Percentiles rank a stretch among this genome's conserved stretches.
These are phyloP conservation scores for Meyerozyma sp. DNA, from an alignment of 1,139 yeast genomes.

Conservation along the genomic window DNA sequence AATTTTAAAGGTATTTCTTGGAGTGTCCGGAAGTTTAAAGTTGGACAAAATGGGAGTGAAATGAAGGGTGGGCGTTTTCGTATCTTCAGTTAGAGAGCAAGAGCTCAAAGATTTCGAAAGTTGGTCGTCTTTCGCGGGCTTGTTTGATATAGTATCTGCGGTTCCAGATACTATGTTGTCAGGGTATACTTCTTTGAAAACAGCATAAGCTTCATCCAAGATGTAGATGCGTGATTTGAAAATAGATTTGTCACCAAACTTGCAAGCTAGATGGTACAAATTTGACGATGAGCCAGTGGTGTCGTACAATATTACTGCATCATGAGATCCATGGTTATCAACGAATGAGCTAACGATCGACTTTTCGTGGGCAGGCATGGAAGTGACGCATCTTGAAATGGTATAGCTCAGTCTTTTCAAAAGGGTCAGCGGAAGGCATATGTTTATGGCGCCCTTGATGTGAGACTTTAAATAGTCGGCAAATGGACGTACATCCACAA, in stretches of 20 bases:
- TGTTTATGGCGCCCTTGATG: conserved; percentile 53
- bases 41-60: conserved; percentile 25
- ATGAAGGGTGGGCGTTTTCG: neutral
- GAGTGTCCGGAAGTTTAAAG: conserved; percentile 21
- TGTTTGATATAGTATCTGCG: neutral
- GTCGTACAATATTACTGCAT: conserved; percentile 4
- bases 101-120: neutral
- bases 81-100: neutral
- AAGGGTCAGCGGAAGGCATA: conserved; percentile 75
- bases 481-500: conserved; percentile 69
- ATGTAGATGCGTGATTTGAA: neutral
- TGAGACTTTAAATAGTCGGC: conserved; percentile 53
- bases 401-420: conserved; percentile 64
- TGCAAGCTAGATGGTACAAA: conserved; percentile 1
- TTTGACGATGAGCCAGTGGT: neutral
- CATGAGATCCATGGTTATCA: conserved; percentile 40
- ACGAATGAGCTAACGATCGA: conserved; percentile 34
- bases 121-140: neutral
- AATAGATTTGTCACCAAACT: neutral
- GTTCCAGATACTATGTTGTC: neutral
- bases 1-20: conserved; percentile 12
- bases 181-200: neutral
- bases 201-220: neutral
- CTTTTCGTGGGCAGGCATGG: conserved; percentile 35
- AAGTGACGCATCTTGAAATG: conserved; percentile 50